These are phyloP conservation scores for Leccinum fibrillosum DNA, from an alignment of 768 basidiomycete species.

Conservation along the genomic window DNA sequence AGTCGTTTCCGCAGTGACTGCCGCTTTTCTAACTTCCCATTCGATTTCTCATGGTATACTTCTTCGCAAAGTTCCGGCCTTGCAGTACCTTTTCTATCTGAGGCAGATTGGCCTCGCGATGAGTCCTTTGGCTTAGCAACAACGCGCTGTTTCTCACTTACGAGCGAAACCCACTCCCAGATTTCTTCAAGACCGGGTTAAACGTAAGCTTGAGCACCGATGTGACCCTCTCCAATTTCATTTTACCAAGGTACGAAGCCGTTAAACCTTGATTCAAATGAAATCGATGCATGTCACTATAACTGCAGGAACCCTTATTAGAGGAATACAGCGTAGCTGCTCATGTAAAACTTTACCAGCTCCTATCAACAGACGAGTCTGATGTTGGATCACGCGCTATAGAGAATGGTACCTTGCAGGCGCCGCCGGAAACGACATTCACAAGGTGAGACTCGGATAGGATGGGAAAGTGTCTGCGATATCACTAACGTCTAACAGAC, in stretches of 20 bases:
- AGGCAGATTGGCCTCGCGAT: conserved; percentile 98
- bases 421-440: conserved; percentile 90
- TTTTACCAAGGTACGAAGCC: conserved; percentile 82
- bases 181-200: conserved; percentile 94
- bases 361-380: neutral
- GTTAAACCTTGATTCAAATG: neutral
- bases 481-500: conserved; percentile 50
- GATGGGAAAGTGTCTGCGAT: neutral
- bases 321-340: conserved; percentile 99
- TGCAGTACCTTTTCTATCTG: conserved; percentile 96
- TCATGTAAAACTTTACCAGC: conserved; percentile 54
- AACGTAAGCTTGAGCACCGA: conserved; percentile 97
- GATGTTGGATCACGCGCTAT: conserved; percentile 1
- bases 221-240: conserved; percentile 91
- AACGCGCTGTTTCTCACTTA: conserved; percentile 96
- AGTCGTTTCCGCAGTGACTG: no score
- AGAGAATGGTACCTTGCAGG: conserved; percentile 94
- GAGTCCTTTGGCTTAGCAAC: conserved; percentile 83
- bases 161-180: conserved; percentile 94
- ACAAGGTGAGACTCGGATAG: conserved; percentile 59
- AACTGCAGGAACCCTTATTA: conserved; percentile 76
- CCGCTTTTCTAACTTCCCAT: conserved; percentile 93
- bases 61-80: conserved; percentile 92
- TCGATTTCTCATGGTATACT: conserved; percentile 99
- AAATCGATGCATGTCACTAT: neutral